phyloP scores from a whole-genome alignment of 106 monocot species.

The Dendrobium chrysotoxum region DNA sequence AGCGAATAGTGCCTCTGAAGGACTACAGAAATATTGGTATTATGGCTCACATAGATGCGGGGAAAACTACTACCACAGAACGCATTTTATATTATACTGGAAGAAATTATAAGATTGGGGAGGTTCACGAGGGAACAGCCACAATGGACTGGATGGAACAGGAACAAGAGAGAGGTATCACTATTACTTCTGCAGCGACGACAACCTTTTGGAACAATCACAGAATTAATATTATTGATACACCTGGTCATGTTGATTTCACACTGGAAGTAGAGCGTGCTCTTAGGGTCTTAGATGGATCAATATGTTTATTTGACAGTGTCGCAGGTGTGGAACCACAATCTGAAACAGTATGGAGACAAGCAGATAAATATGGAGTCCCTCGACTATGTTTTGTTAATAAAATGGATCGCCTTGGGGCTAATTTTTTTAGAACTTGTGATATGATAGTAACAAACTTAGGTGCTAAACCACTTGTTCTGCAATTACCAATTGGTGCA shows the following conservation, averaged over 20 bases:
- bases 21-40: conserved; percentile 99
- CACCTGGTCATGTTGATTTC: conserved; percentile 97
- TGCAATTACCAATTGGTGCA: conserved; percentile 86
- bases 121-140: conserved; percentile 98
- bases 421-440: conserved; percentile 90
- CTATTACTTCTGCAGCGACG: conserved; percentile 96
- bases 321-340: conserved; percentile 98
- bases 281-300: conserved; percentile 89
- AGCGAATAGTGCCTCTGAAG: conserved; percentile 51
- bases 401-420: conserved; percentile 96
- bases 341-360: conserved; percentile 98
- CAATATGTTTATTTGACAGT: conserved; percentile 96
- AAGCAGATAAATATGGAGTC: conserved; percentile 96
- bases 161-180: conserved; percentile 98
- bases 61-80: conserved; percentile 96
- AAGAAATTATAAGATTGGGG: conserved; percentile 97
- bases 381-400: conserved; percentile 97
- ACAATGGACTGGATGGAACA: conserved; percentile 99
- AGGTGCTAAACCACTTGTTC: conserved; percentile 81
- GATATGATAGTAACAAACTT: conserved; percentile 94
- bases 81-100: conserved; percentile 93
- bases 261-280: conserved; percentile 96
- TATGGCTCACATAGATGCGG: conserved; percentile 99
- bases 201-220: conserved; percentile 95
- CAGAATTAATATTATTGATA: conserved; percentile 97